A percentile compares a stretch with the other conserved stretches of the same genome.
These are phyloP conservation scores for Forsythia viridissima DNA, from an alignment of 257 asterid genomes.

Conservation along the genomic window DNA sequence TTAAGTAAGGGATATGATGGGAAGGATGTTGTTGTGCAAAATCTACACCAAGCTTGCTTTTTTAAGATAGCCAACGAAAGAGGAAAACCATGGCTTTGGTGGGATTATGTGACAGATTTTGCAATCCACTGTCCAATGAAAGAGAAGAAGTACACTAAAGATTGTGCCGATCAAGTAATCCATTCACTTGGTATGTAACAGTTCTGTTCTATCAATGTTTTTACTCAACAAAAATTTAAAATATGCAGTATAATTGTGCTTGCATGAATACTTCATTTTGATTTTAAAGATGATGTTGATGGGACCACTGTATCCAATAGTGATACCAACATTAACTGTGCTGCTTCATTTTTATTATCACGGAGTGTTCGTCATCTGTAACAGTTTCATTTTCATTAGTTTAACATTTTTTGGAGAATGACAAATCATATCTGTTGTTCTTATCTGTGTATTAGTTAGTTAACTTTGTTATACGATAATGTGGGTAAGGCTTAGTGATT, in stretches of 20 bases:
- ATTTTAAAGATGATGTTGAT: neutral
- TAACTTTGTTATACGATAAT: neutral
- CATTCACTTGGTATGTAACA: conserved; percentile 64
- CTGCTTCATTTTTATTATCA: neutral
- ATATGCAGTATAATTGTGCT: neutral
- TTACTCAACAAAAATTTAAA: neutral
- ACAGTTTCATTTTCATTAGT: neutral
- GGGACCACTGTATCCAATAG: neutral
- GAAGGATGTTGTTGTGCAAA: conserved; percentile 70
- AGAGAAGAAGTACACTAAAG: conserved; percentile 57
- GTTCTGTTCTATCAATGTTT: neutral
- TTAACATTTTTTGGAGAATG: neutral
- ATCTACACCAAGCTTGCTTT: conserved; percentile 67
- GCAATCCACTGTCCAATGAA: conserved; percentile 74
- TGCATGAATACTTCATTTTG: neutral
- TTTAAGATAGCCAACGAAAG: conserved; percentile 60
- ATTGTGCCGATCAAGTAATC: conserved; percentile 65
- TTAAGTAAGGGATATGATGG: conserved; percentile 68
- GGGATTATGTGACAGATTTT: conserved; percentile 79
- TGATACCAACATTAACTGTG: neutral
- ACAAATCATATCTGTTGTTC: neutral
- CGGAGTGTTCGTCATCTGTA: neutral
- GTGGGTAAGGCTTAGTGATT: neutral
- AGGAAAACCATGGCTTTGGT: conserved; percentile 81
- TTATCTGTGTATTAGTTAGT: neutral